Percentiles rank a stretch among this genome's conserved stretches.
These are phyloP conservation scores for Cystobasidium slooffiae DNA, from an alignment of 1,284 basidiomycete genomes.

Conservation along the genomic window DNA sequence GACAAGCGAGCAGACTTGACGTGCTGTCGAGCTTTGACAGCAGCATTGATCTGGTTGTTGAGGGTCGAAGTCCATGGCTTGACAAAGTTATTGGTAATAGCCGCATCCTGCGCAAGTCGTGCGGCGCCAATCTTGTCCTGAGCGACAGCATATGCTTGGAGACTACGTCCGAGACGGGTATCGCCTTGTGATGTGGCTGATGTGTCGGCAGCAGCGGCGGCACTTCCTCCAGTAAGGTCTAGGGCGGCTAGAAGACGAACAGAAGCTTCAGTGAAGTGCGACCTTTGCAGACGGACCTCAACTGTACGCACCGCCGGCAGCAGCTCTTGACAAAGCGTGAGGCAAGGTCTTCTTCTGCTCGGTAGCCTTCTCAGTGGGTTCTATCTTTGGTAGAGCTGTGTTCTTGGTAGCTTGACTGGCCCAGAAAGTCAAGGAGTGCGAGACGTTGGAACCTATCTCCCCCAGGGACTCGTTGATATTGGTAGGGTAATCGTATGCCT, in stretches of 20 bases:
- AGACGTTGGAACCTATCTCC: slow-evolving; percentile 64
- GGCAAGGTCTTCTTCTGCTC: slow-evolving; percentile 79
- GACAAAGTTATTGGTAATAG: slow-evolving; percentile 75
- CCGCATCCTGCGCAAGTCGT: slow-evolving; percentile 77
- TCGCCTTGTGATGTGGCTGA: slow-evolving; percentile 58
- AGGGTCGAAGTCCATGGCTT: slow-evolving; percentile 90
- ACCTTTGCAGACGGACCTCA: too few species aligned
- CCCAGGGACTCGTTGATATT: slow-evolving; percentile 62
- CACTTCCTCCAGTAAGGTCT: slow-evolving; percentile 42
- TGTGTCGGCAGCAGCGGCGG: slow-evolving; percentile 56
- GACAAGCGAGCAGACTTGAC: slow-evolving; percentile 80
- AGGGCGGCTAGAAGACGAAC: slow-evolving; percentile 30
- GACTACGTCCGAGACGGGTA: slow-evolving; percentile 74
- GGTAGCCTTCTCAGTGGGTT: slow-evolving; percentile 59
- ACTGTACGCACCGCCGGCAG: slow-evolving; percentile 67
- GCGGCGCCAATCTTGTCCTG: slow-evolving; percentile 89
- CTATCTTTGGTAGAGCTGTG: slow-evolving; percentile 78
- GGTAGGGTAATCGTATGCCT: slow-evolving; percentile 81
- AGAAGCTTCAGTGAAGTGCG: not conserved
- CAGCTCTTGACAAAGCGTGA: slow-evolving; percentile 85
- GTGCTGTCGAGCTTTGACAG: slow-evolving; percentile 87
- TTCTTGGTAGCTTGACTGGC: slow-evolving; percentile 81
- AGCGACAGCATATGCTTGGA: slow-evolving; percentile 77
- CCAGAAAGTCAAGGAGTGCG: slow-evolving; percentile 80
- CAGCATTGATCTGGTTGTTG: slow-evolving; percentile 76